Percentiles rank a stretch among this genome's conserved stretches.
Evolutionary conservation across 75 land plant genomes (phyloP).

Genomic region (Selaginella tamariscina): DNA sequence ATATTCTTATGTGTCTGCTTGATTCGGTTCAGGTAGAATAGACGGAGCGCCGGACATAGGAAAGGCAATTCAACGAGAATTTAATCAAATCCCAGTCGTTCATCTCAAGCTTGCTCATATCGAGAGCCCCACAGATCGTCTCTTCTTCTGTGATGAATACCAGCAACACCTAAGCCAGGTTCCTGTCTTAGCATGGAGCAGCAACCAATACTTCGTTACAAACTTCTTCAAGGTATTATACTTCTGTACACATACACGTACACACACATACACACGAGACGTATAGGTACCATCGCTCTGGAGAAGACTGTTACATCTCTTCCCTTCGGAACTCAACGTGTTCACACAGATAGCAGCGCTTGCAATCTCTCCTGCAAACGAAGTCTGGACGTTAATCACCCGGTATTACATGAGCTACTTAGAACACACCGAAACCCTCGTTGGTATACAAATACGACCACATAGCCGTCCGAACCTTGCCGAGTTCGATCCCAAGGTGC

Average conservation of each 20-base stretch:
- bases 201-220: neutral
- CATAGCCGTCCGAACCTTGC: slow-evolving; percentile 13
- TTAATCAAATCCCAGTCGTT: neutral
- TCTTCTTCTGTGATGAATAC: neutral
- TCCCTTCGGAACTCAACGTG: neutral
- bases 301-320: neutral
- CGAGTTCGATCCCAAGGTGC: slow-evolving; percentile 12
- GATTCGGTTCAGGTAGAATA: no score
- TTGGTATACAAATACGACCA: slow-evolving; percentile 22
- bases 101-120: neutral
- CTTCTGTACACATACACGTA: no score
- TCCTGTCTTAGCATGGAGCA: neutral
- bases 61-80: neutral
- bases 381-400: slow-evolving; percentile 15
- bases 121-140: neutral
- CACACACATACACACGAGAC: no score
- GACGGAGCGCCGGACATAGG: neutral
- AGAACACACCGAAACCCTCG: neutral
- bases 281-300: neutral
- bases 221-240: neutral
- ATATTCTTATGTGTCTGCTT: no score
- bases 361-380: slow-evolving; percentile 18
- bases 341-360: slow-evolving; percentile 14
- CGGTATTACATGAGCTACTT: slow-evolving; percentile 15
- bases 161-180: neutral